phyloP scores from a whole-genome alignment of 805 yeast species.

The Candida tallmaniae region DNA sequence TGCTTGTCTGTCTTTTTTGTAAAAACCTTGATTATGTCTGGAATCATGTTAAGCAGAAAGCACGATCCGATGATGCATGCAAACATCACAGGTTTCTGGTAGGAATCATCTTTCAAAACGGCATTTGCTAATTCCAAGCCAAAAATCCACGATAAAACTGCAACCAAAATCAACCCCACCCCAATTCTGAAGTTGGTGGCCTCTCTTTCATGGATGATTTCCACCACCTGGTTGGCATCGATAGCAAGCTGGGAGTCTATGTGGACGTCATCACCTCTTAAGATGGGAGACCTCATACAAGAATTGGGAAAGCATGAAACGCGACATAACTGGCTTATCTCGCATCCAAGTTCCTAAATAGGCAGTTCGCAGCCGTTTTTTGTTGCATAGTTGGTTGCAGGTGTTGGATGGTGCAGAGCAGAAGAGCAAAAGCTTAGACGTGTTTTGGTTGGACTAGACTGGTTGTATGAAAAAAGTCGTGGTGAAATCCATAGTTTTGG shows the following conservation, averaged over 20 bases:
- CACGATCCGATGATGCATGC: constrained; percentile 46
- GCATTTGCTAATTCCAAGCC: constrained; percentile 47
- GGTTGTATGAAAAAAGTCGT: too few relatives aligned
- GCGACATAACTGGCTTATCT: too few relatives aligned
- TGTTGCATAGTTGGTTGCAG: too few relatives aligned
- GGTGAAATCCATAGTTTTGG: too few relatives aligned
- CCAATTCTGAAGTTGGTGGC: constrained; percentile 42
- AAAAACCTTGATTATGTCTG: constrained; percentile 20
- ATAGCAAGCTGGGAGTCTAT: constrained; percentile 5
- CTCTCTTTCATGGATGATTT: constrained; percentile 38
- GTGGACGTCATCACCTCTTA: constrained; percentile 6
- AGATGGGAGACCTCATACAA: constrained; percentile 10
- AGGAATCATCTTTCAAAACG: constrained; percentile 45
- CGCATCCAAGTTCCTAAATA: too few relatives aligned
- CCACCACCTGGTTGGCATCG: constrained; percentile 21
- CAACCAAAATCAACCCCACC: constrained; percentile 34
- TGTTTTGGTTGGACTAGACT: too few relatives aligned
- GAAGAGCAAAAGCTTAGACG: too few relatives aligned
- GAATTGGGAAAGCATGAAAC: too few relatives aligned
- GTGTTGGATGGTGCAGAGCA: too few relatives aligned
- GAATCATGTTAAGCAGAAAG: constrained; percentile 42
- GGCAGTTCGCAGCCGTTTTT: too few relatives aligned
- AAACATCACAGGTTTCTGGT: constrained; percentile 45
- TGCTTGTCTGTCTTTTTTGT: background rate
- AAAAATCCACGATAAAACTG: constrained; percentile 44